Evolutionary conservation across 2,329 filamentous ascomycete genomes (phyloP).

Genomic region (Epichloe sp.): DNA sequence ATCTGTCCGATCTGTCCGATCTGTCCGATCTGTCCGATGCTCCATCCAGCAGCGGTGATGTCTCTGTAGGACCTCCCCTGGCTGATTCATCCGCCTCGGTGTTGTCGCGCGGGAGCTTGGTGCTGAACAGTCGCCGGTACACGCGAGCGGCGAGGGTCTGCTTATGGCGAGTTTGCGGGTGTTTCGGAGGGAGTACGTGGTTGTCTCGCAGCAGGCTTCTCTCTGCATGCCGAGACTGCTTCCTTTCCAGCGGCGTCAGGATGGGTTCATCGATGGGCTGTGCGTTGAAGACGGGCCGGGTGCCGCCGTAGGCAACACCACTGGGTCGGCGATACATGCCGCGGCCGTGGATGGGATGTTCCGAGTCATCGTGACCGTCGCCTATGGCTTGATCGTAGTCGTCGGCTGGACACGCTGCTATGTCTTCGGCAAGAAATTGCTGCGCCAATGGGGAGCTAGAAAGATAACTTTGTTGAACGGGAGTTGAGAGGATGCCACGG

Average conservation of each 20-base stretch:
- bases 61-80: conserved; percentile 23
- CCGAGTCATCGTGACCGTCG: conserved; percentile 19
- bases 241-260: conserved; percentile 41
- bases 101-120: conserved; percentile 30
- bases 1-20: background rate
- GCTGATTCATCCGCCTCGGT: conserved; percentile 27
- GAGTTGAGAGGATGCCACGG: conserved; percentile 1
- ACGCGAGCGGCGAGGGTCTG: conserved; percentile 23
- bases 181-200: conserved; percentile 50
- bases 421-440: conserved; percentile 50
- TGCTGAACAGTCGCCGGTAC: conserved; percentile 41
- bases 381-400: conserved; percentile 26
- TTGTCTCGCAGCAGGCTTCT: conserved; percentile 51
- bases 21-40: background rate
- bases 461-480: conserved; percentile 24
- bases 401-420: conserved; percentile 50
- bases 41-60: conserved; percentile 25
- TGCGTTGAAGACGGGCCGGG: conserved; percentile 56
- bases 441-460: conserved; percentile 54
- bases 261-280: conserved; percentile 31
- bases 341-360: conserved; percentile 26
- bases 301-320: conserved; percentile 60
- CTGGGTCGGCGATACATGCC: conserved; percentile 62
- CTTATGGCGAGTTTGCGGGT: conserved; percentile 19
- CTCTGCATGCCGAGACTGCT: conserved; percentile 44